Base-by-base conservation (phyloP, 352 stramenopile genomes). In the Phytophthora constricta region DNA sequence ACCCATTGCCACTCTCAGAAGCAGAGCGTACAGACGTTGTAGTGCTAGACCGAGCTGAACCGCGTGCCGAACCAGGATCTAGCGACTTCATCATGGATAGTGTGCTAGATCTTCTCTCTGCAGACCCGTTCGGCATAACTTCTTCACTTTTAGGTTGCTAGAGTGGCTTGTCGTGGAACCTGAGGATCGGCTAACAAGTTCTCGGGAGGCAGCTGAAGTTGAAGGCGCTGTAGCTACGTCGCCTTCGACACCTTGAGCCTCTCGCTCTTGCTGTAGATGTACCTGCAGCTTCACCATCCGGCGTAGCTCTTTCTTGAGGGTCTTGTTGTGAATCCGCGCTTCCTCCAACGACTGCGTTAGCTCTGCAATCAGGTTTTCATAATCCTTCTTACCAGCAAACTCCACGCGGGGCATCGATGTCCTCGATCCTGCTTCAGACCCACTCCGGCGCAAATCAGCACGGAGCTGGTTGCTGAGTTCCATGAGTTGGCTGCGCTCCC, bases 391-490 rank as follows among this genome's bases (percentile, higher is more conserved):
- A 8, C 75, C 80, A 25, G 82, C 49, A 39, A 91, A 90, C 19
- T 84, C 81, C 22, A 70, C 52, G 9, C 58, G 58, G 20, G 58
- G 39, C 13, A 37, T 57, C 10, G 65, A 60, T 19, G 62, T 28
- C n/a, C 22, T 77, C 19, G 25, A 55, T 19, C 20, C 67, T 19
- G 48, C 25, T 28, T 47, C 27, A n/a, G 75, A 70, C 34, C 77
- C 76, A 5, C 78, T 70, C 28, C 78, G 79, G 4, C 84, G 72
- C 20, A 92, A 59, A 47, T 93, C 84, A 14, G 81, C 71, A 26
- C 74, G 84, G 37, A 94, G 70, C 31, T 92, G 83, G 63, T 93
- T 94, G 58, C 86, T 94, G 19, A 91, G 62, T 46, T 94, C 84
- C 86, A 94, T 94, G 9, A 94, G 74, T 47, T 91, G 77, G 8